Evolutionary conservation across 371 early-diverging fungal genomes (phyloP), one percentile per base, ranked within the genome.

Genomic region (Massospora cicadina): DNA sequence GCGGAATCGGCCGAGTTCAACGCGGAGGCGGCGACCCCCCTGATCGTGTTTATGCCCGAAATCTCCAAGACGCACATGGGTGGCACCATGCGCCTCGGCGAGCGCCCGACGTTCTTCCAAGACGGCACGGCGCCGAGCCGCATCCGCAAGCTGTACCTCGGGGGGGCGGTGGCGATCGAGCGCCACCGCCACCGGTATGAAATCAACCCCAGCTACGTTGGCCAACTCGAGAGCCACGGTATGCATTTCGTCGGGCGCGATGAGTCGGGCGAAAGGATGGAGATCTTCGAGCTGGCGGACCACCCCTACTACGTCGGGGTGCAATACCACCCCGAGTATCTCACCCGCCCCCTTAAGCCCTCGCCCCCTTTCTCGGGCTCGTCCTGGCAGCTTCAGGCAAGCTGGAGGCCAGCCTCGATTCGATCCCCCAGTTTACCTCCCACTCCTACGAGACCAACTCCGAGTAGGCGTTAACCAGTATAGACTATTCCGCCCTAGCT

Each of bases 271-370:
- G 83, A 92, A 71, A 89, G 98, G 65, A 98, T 98, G 91, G 98
- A 98, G 75, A 91, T 97, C 65, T 75, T 98, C 32, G 98, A 98
- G 80, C 70, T 93, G 55, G 79, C 77, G 2, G 86, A 84, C 65
- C 98, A 99, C 75, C 94, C 95, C 5, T 99, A 86, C 80, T 98
- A 87, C 77, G 87, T 99, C 58, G 99, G 89, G 56, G 88, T 88
- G 54, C 99, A 99, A 81, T 99, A 87, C 76, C 99, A 99, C 69
- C 99, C 99, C 30, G 99, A 99, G 78, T 96, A 97, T 77, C 79
- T 90, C 63, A 95, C 96, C 55, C 87, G 95, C 60, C 98, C 98
- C 12, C 75, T 93, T 60, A 82, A 75, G 68, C 98, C 99, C 1
- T 84, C 88, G 26, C 94, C 98, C 43, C 82, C 91, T 97, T 99